These are phyloP conservation scores for Phytophthora meadii DNA, from an alignment of 352 stramenopile species.

Conservation along the genomic window DNA sequence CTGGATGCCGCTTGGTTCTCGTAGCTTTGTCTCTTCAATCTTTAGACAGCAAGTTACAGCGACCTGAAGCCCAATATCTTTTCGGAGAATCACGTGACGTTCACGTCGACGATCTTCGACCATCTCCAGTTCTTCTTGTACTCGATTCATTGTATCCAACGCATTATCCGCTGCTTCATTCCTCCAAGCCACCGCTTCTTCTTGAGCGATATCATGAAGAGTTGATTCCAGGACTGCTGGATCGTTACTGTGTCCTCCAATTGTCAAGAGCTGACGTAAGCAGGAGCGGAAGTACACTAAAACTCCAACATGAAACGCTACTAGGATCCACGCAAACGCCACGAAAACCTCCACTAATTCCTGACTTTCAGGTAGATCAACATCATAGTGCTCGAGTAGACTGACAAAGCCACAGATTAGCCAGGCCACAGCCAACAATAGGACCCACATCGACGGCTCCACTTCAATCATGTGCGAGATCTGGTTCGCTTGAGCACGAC, in stretches of 20 bases:
- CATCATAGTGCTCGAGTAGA: slow-evolving; percentile 13
- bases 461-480: slow-evolving; percentile 83
- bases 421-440: slow-evolving; percentile 57
- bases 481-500: slow-evolving; percentile 73
- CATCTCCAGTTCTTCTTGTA: slow-evolving; percentile 31
- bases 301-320: slow-evolving; percentile 44
- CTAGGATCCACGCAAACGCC: slow-evolving; percentile 34
- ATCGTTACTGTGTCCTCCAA: slow-evolving; percentile 33
- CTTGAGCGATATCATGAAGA: slow-evolving; percentile 24
- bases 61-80: slow-evolving; percentile 31
- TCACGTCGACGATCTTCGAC: slow-evolving; percentile 21
- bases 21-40: slow-evolving; percentile 7
- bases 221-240: slow-evolving; percentile 4
- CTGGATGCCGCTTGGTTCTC: slow-evolving; percentile 16
- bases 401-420: slow-evolving; percentile 32
- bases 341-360: slow-evolving; percentile 45
- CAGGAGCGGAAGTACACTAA: slow-evolving; percentile 45
- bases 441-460: slow-evolving; percentile 63
- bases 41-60: slow-evolving; percentile 26
- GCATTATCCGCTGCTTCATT: slow-evolving; percentile 24
- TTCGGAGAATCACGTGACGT: slow-evolving; percentile 20
- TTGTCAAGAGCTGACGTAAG: slow-evolving; percentile 35
- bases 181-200: slow-evolving; percentile 20
- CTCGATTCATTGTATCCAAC: slow-evolving; percentile 24
- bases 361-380: slow-evolving; percentile 23